Evolutionary conservation across 768 basidiomycete genomes (phyloP).

Genomic region (Pholiota conissans): DNA sequence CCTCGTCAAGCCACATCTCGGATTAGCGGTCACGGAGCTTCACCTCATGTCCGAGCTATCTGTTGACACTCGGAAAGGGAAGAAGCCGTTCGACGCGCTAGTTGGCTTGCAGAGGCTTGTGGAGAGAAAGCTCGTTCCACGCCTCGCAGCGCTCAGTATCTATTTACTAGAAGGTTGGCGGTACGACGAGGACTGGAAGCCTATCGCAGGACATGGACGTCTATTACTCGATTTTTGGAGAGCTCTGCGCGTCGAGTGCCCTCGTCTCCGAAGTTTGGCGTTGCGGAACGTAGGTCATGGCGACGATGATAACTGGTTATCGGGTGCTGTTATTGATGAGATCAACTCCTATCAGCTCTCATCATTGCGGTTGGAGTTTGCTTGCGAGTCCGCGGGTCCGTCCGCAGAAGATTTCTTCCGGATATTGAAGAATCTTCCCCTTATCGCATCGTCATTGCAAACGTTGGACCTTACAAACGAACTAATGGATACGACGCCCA

Average conservation of each 20-base stretch:
- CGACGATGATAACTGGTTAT: neutral
- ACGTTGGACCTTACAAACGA: neutral
- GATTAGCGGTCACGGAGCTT: constrained; percentile 11
- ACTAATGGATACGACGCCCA: neutral
- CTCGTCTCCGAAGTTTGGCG: neutral
- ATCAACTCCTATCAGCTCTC: neutral
- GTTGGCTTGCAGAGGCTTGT: constrained; percentile 3
- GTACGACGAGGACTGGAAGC: neutral
- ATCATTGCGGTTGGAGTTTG: neutral
- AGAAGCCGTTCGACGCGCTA: constrained; percentile 5
- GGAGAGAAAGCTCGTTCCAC: neutral
- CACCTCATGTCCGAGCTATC: constrained; percentile 16
- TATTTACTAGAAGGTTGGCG: neutral
- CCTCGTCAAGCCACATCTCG: constrained; percentile 3
- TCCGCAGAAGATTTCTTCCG: neutral
- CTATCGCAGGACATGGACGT: neutral
- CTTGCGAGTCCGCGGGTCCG: neutral
- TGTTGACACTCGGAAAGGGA: neutral
- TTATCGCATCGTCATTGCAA: neutral
- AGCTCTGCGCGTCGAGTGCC: neutral
- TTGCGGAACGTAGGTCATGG: neutral
- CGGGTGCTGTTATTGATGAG: neutral
- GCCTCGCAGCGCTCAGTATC: constrained; percentile 4
- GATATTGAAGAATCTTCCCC: neutral
- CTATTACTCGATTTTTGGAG: neutral